A percentile compares a stretch with the other conserved stretches of the same genome.
phyloP scores from a whole-genome alignment of 2,329 filamentous ascomycete genomes.

The Aspergillus pseudotamarii region DNA sequence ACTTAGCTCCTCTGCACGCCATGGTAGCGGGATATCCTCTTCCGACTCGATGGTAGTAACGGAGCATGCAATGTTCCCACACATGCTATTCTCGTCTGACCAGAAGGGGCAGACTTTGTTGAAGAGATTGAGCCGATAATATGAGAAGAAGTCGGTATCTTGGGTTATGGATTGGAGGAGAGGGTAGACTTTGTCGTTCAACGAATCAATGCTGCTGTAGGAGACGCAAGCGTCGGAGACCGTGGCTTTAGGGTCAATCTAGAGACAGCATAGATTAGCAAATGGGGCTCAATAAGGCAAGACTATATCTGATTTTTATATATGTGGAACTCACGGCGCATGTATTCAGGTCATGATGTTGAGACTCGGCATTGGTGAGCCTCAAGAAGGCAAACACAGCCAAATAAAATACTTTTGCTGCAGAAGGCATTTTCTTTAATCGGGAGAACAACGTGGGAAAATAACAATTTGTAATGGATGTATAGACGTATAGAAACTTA shows the following conservation, averaged over 20 bases:
- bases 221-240: constrained; percentile 94
- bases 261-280: constrained; percentile 22
- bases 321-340: constrained; percentile 57
- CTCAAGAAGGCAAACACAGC: constrained; percentile 63
- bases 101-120: constrained; percentile 96
- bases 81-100: constrained; percentile 90
- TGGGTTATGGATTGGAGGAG: constrained; percentile 78
- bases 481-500: not conserved
- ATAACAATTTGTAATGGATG: not conserved
- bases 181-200: constrained; percentile 78
- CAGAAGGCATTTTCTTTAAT: constrained; percentile 52
- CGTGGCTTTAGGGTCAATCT: constrained; percentile 87
- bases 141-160: constrained; percentile 95
- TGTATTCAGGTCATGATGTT: constrained; percentile 46
- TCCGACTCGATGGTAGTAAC: constrained; percentile 95
- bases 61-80: constrained; percentile 94
- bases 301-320: not conserved
- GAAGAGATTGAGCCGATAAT: constrained; percentile 94
- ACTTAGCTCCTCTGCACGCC: constrained; percentile 88
- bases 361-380: constrained; percentile 49
- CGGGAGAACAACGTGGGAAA: not conserved
- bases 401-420: constrained; percentile 61
- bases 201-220: constrained; percentile 81
- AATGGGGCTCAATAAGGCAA: not conserved
- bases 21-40: constrained; percentile 87